Conservation (phyloP, 2,329 filamentous ascomycete genomes). For the Cladosporium colombiae region DNA sequence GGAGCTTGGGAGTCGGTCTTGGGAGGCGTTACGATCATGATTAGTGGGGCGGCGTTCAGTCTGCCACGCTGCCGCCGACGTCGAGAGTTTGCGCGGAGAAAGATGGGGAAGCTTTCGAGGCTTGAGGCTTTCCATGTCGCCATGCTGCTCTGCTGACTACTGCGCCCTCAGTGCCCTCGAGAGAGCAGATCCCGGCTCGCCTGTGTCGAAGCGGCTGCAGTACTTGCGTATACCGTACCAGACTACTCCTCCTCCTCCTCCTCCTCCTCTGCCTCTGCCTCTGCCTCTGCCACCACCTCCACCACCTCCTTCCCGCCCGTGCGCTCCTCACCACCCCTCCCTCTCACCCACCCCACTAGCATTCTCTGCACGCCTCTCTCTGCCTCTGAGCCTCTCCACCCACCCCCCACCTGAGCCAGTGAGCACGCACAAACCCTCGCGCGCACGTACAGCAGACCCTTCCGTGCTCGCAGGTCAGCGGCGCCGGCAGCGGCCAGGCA, state of each 20-base stretch:
- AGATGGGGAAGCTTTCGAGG: conserved; percentile 18
- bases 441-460: background rate
- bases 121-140: conserved; percentile 4
- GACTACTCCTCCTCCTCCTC: background rate
- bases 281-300: background rate
- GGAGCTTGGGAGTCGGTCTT: background rate
- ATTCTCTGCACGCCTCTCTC: background rate
- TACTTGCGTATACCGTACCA: background rate
- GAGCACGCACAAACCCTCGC: background rate
- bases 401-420: background rate
- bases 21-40: background rate
- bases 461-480: background rate
- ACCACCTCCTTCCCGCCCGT: background rate
- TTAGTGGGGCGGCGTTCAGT: background rate
- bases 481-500: background rate
- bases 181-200: background rate
- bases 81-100: conserved; percentile 7
- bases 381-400: background rate
- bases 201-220: background rate
- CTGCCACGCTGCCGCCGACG: background rate
- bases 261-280: too few species aligned
- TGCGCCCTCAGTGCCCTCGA: too few species aligned
- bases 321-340: background rate
- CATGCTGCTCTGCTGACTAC: background rate
- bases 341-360: background rate